phyloP scores from a whole-genome alignment of 306 rosid genomes.

The Quercus suber region DNA sequence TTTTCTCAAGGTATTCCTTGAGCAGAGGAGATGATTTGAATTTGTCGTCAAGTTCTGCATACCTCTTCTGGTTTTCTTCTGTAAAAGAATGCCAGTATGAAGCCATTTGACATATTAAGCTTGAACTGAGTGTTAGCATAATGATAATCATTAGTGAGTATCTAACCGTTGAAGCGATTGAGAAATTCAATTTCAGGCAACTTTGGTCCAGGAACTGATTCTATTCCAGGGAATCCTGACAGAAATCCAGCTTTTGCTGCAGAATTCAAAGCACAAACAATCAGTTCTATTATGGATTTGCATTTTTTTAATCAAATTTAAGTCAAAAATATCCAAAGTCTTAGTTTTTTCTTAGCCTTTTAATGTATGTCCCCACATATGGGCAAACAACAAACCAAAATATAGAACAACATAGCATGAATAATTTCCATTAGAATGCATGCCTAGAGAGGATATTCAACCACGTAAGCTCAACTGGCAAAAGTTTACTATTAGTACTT shows the following conservation, averaged over 20 bases:
- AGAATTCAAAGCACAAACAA: constrained; percentile 4
- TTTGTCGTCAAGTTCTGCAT: constrained; percentile 78
- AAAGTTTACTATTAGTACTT: background rate
- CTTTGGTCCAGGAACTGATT: constrained; percentile 87
- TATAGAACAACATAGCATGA: background rate
- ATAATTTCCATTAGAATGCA: background rate
- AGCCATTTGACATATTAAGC: constrained; percentile 16
- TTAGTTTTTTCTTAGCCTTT: background rate
- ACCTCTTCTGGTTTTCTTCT: constrained; percentile 90
- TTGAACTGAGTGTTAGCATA: constrained; percentile 10
- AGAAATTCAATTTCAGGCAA: constrained; percentile 84
- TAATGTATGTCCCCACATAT: background rate
- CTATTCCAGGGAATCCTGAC: constrained; percentile 83
- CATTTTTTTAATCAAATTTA: background rate
- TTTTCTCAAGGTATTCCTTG: constrained; percentile 66
- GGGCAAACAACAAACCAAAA: background rate
- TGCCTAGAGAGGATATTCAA: background rate
- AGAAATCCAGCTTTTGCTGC: constrained; percentile 86
- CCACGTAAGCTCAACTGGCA: background rate
- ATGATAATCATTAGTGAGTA: background rate
- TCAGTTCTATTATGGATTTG: background rate
- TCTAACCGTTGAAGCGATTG: constrained; percentile 58
- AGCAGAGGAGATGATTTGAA: constrained; percentile 65
- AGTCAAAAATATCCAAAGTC: background rate
- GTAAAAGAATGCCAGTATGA: constrained; percentile 26